A percentile compares a stretch with the other conserved stretches of the same genome.
Evolutionary conservation across 176 grass and related monocot genomes (phyloP).

Genomic region (Hordeum vulgare): MorexV3_pseudomolecules_assembly NC_058521.1:303644348-303644847

Average conservation of each 20-base stretch:
- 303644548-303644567: conserved; percentile 40
- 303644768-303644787: conserved; percentile 39
- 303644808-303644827: neutral
- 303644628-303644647: conserved; percentile 37
- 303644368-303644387: conserved; percentile 22
- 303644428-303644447: conserved; percentile 91
- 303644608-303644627: conserved; percentile 29
- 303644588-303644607: conserved; percentile 29
- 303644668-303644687: conserved; percentile 25
- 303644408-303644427: conserved; percentile 61
- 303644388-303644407: conserved; percentile 31
- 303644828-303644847: neutral
- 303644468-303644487: conserved; percentile 61
- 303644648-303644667: conserved; percentile 52
- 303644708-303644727: conserved; percentile 28
- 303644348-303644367: neutral
- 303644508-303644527: conserved; percentile 37
- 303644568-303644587: conserved; percentile 36
- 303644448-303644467: conserved; percentile 78
- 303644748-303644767: conserved; percentile 9
- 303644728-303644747: conserved; percentile 12
- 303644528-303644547: conserved; percentile 51
- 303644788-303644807: conserved; percentile 18
- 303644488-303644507: conserved; percentile 45
- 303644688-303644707: conserved; percentile 23